These are phyloP conservation scores for Lepraria neglecta DNA, from an alignment of 495 filamentous ascomycete genomes.

Conservation along the genomic window DNA sequence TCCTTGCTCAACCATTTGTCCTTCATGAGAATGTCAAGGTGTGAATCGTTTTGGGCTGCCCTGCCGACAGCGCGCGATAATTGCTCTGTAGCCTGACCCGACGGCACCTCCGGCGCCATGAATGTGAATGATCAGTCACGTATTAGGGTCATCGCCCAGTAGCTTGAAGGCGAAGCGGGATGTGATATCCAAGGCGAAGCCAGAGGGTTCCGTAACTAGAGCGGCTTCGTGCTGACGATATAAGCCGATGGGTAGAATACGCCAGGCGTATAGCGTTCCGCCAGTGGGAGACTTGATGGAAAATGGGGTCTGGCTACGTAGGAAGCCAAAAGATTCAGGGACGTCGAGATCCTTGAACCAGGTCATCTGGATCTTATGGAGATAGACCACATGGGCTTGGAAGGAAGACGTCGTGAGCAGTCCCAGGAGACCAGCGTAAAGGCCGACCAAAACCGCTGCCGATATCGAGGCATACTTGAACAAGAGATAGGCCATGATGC, in stretches of 20 bases:
- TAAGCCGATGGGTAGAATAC: slow-evolving; percentile 57
- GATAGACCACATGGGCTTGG: slow-evolving; percentile 45
- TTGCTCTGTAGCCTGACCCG: slow-evolving; percentile 54
- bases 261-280: slow-evolving; percentile 62
- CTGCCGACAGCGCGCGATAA: slow-evolving; percentile 57
- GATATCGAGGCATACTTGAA: slow-evolving; percentile 36
- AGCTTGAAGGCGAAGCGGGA: slow-evolving; percentile 50
- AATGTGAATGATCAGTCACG: slow-evolving; percentile 52
- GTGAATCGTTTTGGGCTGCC: slow-evolving; percentile 50
- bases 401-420: slow-evolving; percentile 42
- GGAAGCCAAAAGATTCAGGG: slow-evolving; percentile 45
- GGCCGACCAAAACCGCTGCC: slow-evolving; percentile 27
- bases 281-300: slow-evolving; percentile 50
- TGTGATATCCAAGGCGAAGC: slow-evolving; percentile 49
- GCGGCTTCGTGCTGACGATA: slow-evolving; percentile 51
- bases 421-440: slow-evolving; percentile 38
- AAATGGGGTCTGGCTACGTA: slow-evolving; percentile 62
- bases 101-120: slow-evolving; percentile 57
- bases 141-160: slow-evolving; percentile 55
- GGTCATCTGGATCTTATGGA: slow-evolving; percentile 43
- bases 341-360: slow-evolving; percentile 46
- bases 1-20: slow-evolving; percentile 44
- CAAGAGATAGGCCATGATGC: slow-evolving; percentile 16
- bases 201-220: slow-evolving; percentile 45
- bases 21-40: slow-evolving; percentile 50